These are phyloP conservation scores for Penicillium sclerotigenum DNA, from an alignment of 2,329 filamentous ascomycete species.

Conservation along the genomic window DNA sequence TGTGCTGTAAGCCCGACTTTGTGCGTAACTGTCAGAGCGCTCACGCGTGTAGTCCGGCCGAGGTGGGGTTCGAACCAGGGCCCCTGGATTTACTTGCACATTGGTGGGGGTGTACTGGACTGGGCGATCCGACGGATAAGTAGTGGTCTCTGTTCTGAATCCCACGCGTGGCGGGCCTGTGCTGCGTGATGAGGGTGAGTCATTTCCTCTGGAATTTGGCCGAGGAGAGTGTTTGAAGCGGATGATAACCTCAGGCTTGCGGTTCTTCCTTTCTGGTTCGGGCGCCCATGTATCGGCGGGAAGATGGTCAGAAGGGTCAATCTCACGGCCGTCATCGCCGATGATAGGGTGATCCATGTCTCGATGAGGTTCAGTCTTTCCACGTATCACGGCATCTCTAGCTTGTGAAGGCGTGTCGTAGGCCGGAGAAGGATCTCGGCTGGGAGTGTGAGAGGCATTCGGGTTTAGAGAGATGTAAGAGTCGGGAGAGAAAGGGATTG, in stretches of 20 bases:
- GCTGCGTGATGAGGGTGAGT: slow-evolving; percentile 9
- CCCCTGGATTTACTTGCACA: slow-evolving; percentile 12
- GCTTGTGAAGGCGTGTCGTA: slow-evolving; percentile 41
- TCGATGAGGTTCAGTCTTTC: slow-evolving; percentile 39
- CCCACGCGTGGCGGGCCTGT: slow-evolving; percentile 26
- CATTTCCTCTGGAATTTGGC: slow-evolving; percentile 24
- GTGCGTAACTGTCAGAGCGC: slow-evolving; percentile 17
- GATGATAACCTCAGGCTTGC: slow-evolving; percentile 49
- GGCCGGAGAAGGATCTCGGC: slow-evolving; percentile 32
- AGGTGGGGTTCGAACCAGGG: slow-evolving; percentile 24
- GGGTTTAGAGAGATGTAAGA: slow-evolving; percentile 60
- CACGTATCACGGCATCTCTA: slow-evolving; percentile 38
- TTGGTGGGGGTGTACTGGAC: slow-evolving; percentile 18
- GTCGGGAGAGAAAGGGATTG: slow-evolving; percentile 59
- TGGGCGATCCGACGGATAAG: slow-evolving; percentile 15
- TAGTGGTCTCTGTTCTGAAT: slow-evolving; percentile 15
- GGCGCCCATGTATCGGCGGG: slow-evolving; percentile 65
- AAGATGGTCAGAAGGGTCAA: slow-evolving; percentile 65
- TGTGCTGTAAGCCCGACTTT: slow-evolving; percentile 23
- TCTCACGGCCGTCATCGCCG: slow-evolving; percentile 61
- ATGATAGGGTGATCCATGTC: slow-evolving; percentile 56
- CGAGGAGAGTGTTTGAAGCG: slow-evolving; percentile 44
- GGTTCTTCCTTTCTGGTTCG: slow-evolving; percentile 59
- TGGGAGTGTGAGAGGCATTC: slow-evolving; percentile 32
- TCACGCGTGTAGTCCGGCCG: slow-evolving; percentile 18